These are phyloP conservation scores for Trichoderma koningiopsis DNA, from an alignment of 2,329 filamentous ascomycete genomes.

Conservation along the genomic window DNA sequence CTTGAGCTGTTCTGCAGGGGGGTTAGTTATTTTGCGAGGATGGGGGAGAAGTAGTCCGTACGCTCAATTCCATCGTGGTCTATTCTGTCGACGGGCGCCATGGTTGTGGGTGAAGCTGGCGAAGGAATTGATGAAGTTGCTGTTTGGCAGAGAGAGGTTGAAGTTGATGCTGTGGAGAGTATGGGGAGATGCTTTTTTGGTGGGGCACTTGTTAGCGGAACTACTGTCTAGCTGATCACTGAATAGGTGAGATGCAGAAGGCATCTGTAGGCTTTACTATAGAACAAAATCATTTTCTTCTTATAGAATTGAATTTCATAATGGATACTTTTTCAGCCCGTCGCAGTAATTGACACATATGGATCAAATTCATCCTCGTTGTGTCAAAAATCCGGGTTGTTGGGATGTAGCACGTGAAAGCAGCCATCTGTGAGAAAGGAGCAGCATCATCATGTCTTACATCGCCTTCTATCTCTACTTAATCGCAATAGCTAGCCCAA, in stretches of 20 bases:
- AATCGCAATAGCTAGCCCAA: constrained; percentile 40
- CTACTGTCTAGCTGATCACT: not conserved
- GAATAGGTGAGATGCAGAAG: not conserved
- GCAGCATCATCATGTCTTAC: not conserved
- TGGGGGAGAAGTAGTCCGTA: constrained; percentile 29
- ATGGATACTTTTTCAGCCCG: not conserved
- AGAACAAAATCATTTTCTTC: not conserved
- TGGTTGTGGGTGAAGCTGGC: constrained; percentile 33
- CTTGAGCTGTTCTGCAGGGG: constrained; percentile 56
- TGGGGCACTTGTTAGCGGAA: not conserved
- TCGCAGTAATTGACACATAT: not conserved
- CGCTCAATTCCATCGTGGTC: constrained; percentile 46
- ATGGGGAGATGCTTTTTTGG: not conserved
- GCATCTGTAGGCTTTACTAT: not conserved
- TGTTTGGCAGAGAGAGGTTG: not conserved
- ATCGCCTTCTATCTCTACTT: constrained; percentile 44
- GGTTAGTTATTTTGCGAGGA: not conserved
- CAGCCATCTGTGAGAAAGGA: not conserved
- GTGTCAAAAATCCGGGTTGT: not conserved
- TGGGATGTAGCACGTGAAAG: not conserved
- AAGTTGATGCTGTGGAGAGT: not conserved
- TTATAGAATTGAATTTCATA: not conserved
- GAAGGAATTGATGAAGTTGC: too few species aligned
- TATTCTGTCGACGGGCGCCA: constrained; percentile 47
- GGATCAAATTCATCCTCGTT: not conserved